Conservation (phyloP, 2,329 filamentous ascomycete species). For the Fusarium fujikuroi region DNA sequence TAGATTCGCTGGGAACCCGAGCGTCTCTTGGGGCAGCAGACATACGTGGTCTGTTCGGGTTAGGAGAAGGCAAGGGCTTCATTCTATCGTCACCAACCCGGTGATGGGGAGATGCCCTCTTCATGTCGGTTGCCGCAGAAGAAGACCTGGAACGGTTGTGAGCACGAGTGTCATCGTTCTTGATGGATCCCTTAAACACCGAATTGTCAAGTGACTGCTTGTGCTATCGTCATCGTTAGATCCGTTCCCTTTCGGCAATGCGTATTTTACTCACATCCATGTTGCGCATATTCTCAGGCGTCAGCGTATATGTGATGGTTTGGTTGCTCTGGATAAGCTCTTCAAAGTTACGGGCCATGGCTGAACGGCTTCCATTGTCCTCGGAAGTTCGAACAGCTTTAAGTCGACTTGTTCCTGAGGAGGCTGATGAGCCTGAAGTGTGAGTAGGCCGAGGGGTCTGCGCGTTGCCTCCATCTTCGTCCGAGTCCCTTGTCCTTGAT, state of each 20-base stretch:
- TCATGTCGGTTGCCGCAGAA: constrained; percentile 55
- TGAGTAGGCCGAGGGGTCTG: constrained; percentile 54
- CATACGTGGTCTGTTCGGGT: constrained; percentile 36
- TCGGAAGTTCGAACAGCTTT: constrained; percentile 68
- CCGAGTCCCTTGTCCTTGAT: constrained; percentile 48
- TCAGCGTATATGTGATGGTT: constrained; percentile 84
- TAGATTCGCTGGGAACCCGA: constrained; percentile 74
- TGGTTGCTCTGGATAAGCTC: constrained; percentile 84
- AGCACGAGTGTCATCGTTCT: constrained; percentile 59
- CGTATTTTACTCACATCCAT: constrained; percentile 68
- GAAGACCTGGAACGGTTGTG: constrained; percentile 60
- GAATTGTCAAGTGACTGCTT: constrained; percentile 56
- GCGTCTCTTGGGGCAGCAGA: constrained; percentile 73
- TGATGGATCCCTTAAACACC: constrained; percentile 54
- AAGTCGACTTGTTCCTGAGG: constrained; percentile 61
- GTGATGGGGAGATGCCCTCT: constrained; percentile 43
- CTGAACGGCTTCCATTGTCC: constrained; percentile 62
- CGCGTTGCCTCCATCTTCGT: constrained; percentile 45
- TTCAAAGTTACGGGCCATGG: constrained; percentile 77
- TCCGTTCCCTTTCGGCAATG: background rate
- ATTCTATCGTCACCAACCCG: constrained; percentile 36
- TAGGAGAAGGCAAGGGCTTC: constrained; percentile 38
- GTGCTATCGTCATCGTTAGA: constrained; percentile 51
- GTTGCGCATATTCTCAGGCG: constrained; percentile 81
- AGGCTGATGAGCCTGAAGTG: constrained; percentile 63